These are phyloP conservation scores for Fraxinus albicans DNA, from an alignment of 305 asterid genomes.

Conservation along the genomic window DNA sequence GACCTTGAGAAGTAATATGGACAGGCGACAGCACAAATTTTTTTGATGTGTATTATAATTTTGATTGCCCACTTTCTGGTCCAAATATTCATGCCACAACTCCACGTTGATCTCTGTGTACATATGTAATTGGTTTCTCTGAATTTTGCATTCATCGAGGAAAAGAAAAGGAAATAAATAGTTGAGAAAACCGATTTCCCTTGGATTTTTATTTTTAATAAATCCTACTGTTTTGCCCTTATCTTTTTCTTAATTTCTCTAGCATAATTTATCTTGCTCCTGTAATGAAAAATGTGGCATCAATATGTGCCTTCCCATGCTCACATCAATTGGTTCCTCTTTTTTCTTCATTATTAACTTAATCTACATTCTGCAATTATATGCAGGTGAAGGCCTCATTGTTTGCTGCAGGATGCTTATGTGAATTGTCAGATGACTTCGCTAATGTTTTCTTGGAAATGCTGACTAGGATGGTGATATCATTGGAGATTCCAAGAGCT, in stretches of 20 bases:
- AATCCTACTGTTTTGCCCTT: not conserved
- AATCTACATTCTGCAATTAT: conserved; percentile 14
- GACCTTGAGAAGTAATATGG: not conserved
- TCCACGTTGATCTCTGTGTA: not conserved
- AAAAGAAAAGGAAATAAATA: not conserved
- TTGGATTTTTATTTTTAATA: not conserved
- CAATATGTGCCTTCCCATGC: not conserved
- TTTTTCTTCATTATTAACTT: conserved; percentile 8
- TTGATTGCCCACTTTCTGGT: not conserved
- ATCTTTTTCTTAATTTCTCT: not conserved
- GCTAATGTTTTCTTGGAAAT: conserved; percentile 74
- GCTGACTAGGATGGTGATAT: conserved; percentile 44
- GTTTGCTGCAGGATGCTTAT: conserved; percentile 77
- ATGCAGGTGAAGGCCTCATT: conserved; percentile 78
- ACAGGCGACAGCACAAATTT: not conserved
- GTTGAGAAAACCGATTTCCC: not conserved
- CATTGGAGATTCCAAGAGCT: conserved; percentile 45
- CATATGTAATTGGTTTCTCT: not conserved
- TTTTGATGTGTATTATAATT: not conserved
- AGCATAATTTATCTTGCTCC: not conserved
- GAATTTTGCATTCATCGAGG: not conserved
- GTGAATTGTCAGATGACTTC: conserved; percentile 69
- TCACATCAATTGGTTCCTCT: not conserved
- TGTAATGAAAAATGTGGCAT: not conserved
- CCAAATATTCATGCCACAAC: not conserved